phyloP scores from a whole-genome alignment of 2,329 filamentous ascomycete genomes.

The Bipolaris bicolor region DNA sequence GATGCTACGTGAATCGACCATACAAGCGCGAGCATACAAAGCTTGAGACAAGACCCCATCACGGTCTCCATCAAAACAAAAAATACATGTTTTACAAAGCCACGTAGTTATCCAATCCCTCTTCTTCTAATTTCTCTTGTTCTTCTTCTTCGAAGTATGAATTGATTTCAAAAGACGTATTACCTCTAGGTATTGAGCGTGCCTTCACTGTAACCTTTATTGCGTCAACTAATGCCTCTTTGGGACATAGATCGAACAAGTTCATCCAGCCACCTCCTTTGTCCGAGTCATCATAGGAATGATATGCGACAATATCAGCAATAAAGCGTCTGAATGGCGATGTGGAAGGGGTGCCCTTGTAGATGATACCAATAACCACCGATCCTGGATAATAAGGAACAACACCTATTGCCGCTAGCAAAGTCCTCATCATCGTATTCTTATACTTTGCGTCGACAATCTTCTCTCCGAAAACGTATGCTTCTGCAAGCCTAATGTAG shows the following conservation, averaged over 20 bases:
- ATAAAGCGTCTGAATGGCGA: not conserved
- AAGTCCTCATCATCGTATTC: not conserved
- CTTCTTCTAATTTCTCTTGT: too few relatives aligned
- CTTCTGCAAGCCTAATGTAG: not conserved
- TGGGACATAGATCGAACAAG: not conserved
- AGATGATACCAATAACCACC: not conserved
- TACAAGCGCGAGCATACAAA: too few relatives aligned
- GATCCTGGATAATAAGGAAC: not conserved
- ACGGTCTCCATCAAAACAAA: too few relatives aligned
- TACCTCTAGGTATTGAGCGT: not conserved
- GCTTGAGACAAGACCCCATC: too few relatives aligned
- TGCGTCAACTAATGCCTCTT: not conserved
- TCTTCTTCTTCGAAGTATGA: too few relatives aligned
- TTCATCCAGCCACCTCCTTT: not conserved
- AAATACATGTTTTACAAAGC: too few relatives aligned
- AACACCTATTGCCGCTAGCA: not conserved
- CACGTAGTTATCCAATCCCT: too few relatives aligned
- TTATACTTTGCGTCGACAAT: not conserved
- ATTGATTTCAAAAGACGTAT: too few relatives aligned
- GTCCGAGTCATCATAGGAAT: not conserved
- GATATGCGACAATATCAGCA: not conserved
- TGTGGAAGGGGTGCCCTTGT: not conserved
- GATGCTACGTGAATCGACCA: too few relatives aligned
- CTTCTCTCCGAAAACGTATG: not conserved
- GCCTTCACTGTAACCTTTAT: not conserved